A percentile compares a stretch with the other conserved stretches of the same genome.
Conservation (phyloP, 331 rosid genomes). For the Quercus phellos region DNA sequence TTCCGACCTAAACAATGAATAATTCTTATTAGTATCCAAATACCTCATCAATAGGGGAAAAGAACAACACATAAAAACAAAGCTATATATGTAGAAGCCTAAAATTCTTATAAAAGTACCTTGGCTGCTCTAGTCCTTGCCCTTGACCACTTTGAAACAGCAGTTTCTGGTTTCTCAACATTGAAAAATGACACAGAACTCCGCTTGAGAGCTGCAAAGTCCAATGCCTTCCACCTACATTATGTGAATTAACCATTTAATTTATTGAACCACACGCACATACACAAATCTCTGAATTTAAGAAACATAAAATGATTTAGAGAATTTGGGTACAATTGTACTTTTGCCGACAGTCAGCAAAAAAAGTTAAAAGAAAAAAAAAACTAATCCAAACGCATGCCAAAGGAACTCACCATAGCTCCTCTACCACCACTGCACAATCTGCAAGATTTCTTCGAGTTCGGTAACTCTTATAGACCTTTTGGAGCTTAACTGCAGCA, state of each 20-base stretch:
- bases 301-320: background rate
- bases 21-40: background rate
- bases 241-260: conserved; percentile 15
- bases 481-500: conserved; percentile 81
- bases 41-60: background rate
- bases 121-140: conserved; percentile 90
- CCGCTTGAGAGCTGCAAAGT: conserved; percentile 62
- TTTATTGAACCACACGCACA: background rate
- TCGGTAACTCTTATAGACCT: conserved; percentile 83
- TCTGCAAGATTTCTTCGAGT: conserved; percentile 94
- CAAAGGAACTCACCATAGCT: conserved; percentile 59
- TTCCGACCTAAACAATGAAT: conserved; percentile 60
- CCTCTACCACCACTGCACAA: conserved; percentile 92
- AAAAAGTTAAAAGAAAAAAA: too few relatives aligned
- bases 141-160: conserved; percentile 84
- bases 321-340: too few relatives aligned
- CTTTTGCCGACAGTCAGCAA: too few relatives aligned
- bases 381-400: background rate
- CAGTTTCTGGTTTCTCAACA: conserved; percentile 68
- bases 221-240: conserved; percentile 87
- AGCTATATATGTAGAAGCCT: background rate
- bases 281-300: background rate
- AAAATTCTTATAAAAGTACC: conserved; percentile 28
- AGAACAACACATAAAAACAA: background rate
- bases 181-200: conserved; percentile 79